phyloP scores from a whole-genome alignment of 495 filamentous ascomycete species.

The Diplogelasinospora grovesii region DNA sequence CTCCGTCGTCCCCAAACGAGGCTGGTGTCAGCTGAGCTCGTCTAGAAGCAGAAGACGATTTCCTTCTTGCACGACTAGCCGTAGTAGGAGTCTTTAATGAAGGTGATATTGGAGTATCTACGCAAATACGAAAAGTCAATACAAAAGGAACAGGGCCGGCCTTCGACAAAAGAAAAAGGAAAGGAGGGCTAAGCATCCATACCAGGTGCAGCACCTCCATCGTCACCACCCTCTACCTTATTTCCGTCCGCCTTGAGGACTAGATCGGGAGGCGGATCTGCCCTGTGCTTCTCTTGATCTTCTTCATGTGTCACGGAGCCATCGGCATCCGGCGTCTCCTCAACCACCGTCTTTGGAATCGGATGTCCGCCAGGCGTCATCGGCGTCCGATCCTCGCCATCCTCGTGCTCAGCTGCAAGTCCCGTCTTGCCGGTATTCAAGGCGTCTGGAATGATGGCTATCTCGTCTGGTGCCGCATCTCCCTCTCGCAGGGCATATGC shows the following conservation, averaged over 20 bases:
- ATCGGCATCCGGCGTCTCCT: slow-evolving; percentile 38
- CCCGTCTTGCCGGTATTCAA: slow-evolving; percentile 22
- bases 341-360: slow-evolving; percentile 44
- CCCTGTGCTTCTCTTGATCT: slow-evolving; percentile 30
- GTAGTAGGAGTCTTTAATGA: slow-evolving; percentile 23
- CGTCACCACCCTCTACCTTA: slow-evolving; percentile 16
- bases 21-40: slow-evolving; percentile 14
- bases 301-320: slow-evolving; percentile 34
- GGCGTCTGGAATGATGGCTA: slow-evolving; percentile 46
- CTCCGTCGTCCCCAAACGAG: slow-evolving; percentile 19
- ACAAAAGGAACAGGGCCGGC: slow-evolving; percentile 19
- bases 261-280: slow-evolving; percentile 43
- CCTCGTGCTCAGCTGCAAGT: slow-evolving; percentile 5
- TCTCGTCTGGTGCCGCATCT: slow-evolving; percentile 78
- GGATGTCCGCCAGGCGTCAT: slow-evolving; percentile 37
- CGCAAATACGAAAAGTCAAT: slow-evolving; percentile 28
- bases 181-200: slow-evolving; percentile 30
- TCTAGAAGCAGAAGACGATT: slow-evolving; percentile 23
- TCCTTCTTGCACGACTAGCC: slow-evolving; percentile 26
- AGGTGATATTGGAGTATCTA: slow-evolving; percentile 35
- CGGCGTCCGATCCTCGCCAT: slow-evolving; percentile 21
- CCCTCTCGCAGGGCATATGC: slow-evolving; percentile 67
- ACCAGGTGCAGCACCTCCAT: slow-evolving; percentile 26
- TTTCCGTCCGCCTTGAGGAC: slow-evolving; percentile 38
- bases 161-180: slow-evolving; percentile 7